These are phyloP conservation scores for Dothideomycetes sp. DNA, from an alignment of 2,329 filamentous ascomycete species.

Conservation along the genomic window DNA sequence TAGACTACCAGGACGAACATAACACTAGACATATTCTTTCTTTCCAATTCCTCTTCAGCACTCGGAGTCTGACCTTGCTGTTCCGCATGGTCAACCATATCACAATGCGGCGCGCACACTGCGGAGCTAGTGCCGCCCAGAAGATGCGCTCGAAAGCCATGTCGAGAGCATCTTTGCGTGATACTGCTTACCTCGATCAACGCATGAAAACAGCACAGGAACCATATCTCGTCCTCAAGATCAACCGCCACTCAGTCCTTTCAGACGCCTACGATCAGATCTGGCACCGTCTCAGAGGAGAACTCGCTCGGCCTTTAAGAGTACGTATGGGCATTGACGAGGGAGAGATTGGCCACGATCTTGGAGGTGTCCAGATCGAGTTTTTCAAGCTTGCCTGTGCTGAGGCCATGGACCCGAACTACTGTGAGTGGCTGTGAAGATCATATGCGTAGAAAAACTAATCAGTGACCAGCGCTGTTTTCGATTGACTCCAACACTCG, in stretches of 20 bases:
- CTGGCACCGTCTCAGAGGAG: constrained; percentile 73
- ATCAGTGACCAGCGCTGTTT: constrained; percentile 49
- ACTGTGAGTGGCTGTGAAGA: constrained; percentile 39
- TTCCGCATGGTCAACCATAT: constrained; percentile 84
- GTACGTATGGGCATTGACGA: constrained; percentile 68
- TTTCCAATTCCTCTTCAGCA: constrained; percentile 69
- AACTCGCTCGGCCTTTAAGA: constrained; percentile 76
- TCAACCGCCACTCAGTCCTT: constrained; percentile 30
- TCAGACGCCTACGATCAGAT: constrained; percentile 62
- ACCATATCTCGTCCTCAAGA: constrained; percentile 31
- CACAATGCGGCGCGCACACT: constrained; percentile 50
- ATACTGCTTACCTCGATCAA: constrained; percentile 14
- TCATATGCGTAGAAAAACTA: constrained; percentile 6
- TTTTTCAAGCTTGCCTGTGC: constrained; percentile 81
- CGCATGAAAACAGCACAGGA: constrained; percentile 24
- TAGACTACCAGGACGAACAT: constrained; percentile 48
- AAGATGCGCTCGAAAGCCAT: constrained; percentile 8
- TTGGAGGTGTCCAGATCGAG: constrained; percentile 91
- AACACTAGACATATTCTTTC: constrained; percentile 65
- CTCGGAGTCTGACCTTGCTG: constrained; percentile 62
- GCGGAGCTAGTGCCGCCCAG: constrained; percentile 7
- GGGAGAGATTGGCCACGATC: constrained; percentile 84
- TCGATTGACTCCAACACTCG: constrained; percentile 63
- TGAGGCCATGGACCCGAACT: constrained; percentile 66
- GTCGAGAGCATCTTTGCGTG: constrained; percentile 2